Evolutionary conservation across 1,284 basidiomycete genomes (phyloP).

Genomic region (Pseudozyma tsukubaensis): DNA sequence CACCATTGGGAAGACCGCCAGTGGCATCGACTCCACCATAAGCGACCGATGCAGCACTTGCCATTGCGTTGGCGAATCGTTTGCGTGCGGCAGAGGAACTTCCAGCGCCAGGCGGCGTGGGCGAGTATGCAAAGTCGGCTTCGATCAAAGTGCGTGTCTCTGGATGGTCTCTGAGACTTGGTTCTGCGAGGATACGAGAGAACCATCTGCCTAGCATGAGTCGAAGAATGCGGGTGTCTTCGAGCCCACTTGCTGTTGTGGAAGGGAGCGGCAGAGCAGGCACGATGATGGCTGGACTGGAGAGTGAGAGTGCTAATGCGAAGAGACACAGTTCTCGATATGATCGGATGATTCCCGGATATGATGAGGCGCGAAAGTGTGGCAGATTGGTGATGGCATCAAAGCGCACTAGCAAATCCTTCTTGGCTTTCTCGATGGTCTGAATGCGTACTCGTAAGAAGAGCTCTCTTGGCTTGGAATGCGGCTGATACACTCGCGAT

Average conservation of each 20-base stretch:
- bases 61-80: slow-evolving; percentile 53
- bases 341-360: slow-evolving; percentile 52
- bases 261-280: slow-evolving; percentile 59
- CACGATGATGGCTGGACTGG: slow-evolving; percentile 49
- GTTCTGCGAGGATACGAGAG: slow-evolving; percentile 47
- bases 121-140: slow-evolving; percentile 62
- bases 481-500: slow-evolving; percentile 40
- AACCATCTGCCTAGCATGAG: slow-evolving; percentile 59
- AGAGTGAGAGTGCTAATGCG: slow-evolving; percentile 49
- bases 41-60: slow-evolving; percentile 47
- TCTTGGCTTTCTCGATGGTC: slow-evolving; percentile 51
- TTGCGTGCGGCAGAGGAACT: slow-evolving; percentile 53
- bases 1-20: slow-evolving; percentile 52
- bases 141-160: slow-evolving; percentile 63
- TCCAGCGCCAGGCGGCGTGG: slow-evolving; percentile 45
- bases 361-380: slow-evolving; percentile 51
- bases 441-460: slow-evolving; percentile 48
- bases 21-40: slow-evolving; percentile 47
- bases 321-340: slow-evolving; percentile 60
- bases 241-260: slow-evolving; percentile 38
- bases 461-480: slow-evolving; percentile 37
- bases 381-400: slow-evolving; percentile 62
- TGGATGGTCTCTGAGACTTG: slow-evolving; percentile 46
- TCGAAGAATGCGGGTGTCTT: slow-evolving; percentile 56
- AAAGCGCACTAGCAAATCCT: slow-evolving; percentile 51